A percentile compares a stretch with the other conserved stretches of the same genome.
Conservation (phyloP, 2,329 filamentous ascomycete genomes). For the Neonectria magnoliae region DNA sequence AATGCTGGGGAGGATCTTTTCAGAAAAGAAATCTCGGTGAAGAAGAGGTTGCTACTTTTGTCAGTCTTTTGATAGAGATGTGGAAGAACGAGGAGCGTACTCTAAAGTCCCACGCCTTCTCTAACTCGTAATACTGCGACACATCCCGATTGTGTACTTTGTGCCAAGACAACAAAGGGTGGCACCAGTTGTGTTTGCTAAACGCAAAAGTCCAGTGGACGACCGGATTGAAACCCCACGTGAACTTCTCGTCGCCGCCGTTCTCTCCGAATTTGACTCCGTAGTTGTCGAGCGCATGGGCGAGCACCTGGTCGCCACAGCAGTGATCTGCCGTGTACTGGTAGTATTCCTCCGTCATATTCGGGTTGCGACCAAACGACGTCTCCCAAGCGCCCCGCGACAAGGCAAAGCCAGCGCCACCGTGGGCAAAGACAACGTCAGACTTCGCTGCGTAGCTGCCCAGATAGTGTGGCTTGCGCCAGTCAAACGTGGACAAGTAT, state of each 20-base stretch:
- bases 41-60: constrained; percentile 31
- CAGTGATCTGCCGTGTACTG: constrained; percentile 37
- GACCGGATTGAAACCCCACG: constrained; percentile 39
- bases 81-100: constrained; percentile 5
- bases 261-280: constrained; percentile 40
- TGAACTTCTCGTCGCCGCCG: constrained; percentile 38
- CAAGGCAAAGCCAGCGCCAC: constrained; percentile 38
- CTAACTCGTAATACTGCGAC: constrained; percentile 34
- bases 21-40: constrained; percentile 37
- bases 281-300: constrained; percentile 30
- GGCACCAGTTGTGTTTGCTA: constrained; percentile 37
- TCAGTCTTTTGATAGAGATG: not conserved
- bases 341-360: constrained; percentile 34
- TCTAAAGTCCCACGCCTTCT: constrained; percentile 36
- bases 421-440: constrained; percentile 38
- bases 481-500: constrained; percentile 35
- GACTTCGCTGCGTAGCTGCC: constrained; percentile 40
- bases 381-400: constrained; percentile 40
- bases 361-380: constrained; percentile 31
- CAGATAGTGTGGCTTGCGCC: constrained; percentile 34
- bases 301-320: constrained; percentile 41
- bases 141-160: constrained; percentile 41
- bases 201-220: constrained; percentile 40
- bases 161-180: constrained; percentile 39
- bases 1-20: constrained; percentile 33